Conservation (phyloP, 2,329 filamentous ascomycete genomes). For the Aspergillus clavatus region DNA sequence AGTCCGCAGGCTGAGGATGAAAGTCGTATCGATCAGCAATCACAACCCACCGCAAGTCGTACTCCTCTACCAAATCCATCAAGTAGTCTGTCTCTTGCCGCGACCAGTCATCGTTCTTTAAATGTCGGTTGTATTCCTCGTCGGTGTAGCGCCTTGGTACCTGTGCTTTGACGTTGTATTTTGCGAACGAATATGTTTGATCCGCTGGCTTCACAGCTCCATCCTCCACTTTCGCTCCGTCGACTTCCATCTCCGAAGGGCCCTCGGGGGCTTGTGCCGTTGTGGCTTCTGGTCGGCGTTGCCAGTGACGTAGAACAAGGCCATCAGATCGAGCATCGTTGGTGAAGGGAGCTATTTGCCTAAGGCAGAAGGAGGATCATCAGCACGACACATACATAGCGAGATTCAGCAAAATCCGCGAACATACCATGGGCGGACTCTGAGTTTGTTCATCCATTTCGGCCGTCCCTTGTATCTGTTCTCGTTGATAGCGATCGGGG, state of each 20-base stretch:
- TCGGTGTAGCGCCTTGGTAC: slow-evolving; percentile 73
- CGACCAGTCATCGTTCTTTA: slow-evolving; percentile 76
- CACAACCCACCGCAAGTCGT: slow-evolving; percentile 82
- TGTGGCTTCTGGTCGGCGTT: slow-evolving; percentile 55
- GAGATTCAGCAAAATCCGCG: neutral
- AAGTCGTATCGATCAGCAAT: slow-evolving; percentile 91
- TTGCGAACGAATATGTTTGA: slow-evolving; percentile 63
- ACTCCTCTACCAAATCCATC: slow-evolving; percentile 68
- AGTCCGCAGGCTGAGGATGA: slow-evolving; percentile 26
- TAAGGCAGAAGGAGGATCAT: slow-evolving; percentile 42
- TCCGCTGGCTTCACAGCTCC: slow-evolving; percentile 32
- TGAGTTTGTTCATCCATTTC: slow-evolving; percentile 44
- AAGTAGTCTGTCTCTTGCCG: slow-evolving; percentile 93
- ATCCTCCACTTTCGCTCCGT: slow-evolving; percentile 37
- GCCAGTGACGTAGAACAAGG: slow-evolving; percentile 75
- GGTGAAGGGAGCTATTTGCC: slow-evolving; percentile 66
- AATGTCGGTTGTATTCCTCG: slow-evolving; percentile 73
- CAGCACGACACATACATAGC: slow-evolving; percentile 49
- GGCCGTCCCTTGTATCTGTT: slow-evolving; percentile 50
- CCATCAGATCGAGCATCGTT: slow-evolving; percentile 72
- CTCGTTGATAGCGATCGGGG: slow-evolving; percentile 49
- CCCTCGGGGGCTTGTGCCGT: slow-evolving; percentile 35
- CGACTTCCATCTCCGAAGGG: slow-evolving; percentile 30
- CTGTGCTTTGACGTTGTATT: slow-evolving; percentile 78
- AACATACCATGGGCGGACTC: slow-evolving; percentile 43